Base-by-base conservation (phyloP, 2,329 filamentous ascomycete genomes). In the Trichoderma gracile region DNA sequence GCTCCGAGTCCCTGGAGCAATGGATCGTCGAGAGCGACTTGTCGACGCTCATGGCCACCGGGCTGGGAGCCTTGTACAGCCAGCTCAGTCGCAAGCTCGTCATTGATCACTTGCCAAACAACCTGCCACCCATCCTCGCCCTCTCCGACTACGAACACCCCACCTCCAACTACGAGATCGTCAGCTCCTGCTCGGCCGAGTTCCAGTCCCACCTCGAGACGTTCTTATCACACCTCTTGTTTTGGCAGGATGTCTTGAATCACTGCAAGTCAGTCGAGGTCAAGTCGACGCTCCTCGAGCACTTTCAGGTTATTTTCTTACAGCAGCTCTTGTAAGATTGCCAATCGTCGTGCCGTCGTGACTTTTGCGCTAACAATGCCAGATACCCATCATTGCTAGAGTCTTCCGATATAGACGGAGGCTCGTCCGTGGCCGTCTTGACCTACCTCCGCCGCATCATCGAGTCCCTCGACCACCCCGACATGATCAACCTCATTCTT, bases 21-120 rank as follows among this genome's bases (percentile, higher is more conserved):
- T 99, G 95, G 95, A 91, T 99, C 68, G 92, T 98, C 53, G 93
- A 97, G 74, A 97, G 94, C 75, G 95, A 99, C 74, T 81, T 99
- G 59, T 95, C 95, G 14, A 98, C 95, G 0, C 81, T 98, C 68
- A 98, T 99, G 95, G 95, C 95, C 3, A 98, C 93, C 0, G 95
- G 95, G 0, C 79, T 99, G 0, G 95, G 95, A 17, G 95, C 85
- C 82, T 72, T 89, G 53, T 86, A 88, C 74, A 87, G 83, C 70
- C 85, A 88, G 70, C 78, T 88, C 67, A 88, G 86, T 70, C 87
- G 90, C 67, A 93, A 97, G 79, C 82, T 96, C 66, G 90, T 94
- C 60, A 89, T 97, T 68, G 84, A 93, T 67, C 87, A 93, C 74
- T 83, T 86, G n/a, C 78, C 87, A 10, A 86, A 92, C 64, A 86